A percentile compares a stretch with the other conserved stretches of the same genome.
Conservation (phyloP, 2,329 filamentous ascomycete genomes). For the Talaromyces sp. region DNA sequence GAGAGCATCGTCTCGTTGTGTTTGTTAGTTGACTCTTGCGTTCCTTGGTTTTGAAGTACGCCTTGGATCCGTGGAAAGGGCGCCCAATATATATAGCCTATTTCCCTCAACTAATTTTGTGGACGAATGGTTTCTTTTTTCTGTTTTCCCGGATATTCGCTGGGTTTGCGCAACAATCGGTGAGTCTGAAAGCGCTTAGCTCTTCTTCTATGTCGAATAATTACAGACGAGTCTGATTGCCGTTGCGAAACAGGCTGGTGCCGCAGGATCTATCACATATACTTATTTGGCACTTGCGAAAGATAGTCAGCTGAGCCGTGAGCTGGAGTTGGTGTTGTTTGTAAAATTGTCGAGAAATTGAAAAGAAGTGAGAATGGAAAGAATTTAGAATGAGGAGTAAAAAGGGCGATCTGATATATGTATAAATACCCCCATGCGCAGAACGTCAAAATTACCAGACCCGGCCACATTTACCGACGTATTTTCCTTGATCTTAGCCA, state of each 20-base stretch:
- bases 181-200: neutral
- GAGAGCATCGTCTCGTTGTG: slow-evolving; percentile 15
- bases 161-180: neutral
- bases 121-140: neutral
- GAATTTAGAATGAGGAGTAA: neutral
- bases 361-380: neutral
- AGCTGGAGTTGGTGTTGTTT: neutral
- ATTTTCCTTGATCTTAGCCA: neutral
- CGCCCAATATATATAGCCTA: neutral
- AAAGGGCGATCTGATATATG: slow-evolving; percentile 3
- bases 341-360: neutral
- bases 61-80: slow-evolving; percentile 2
- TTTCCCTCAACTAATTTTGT: neutral
- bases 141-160: neutral
- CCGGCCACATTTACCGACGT: slow-evolving; percentile 6
- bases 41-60: neutral
- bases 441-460: neutral
- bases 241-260: slow-evolving; percentile 10
- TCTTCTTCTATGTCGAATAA: neutral
- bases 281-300: neutral
- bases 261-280: neutral
- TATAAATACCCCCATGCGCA: neutral
- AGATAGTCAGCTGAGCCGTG: slow-evolving; percentile 1
- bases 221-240: slow-evolving; percentile 1
- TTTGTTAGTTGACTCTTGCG: neutral